Percentiles rank a stretch among this genome's conserved stretches.
These are phyloP conservation scores for Polychytrium aggregatum DNA, from an alignment of 192 early-diverging fungal genomes.

Conservation along the genomic window DNA sequence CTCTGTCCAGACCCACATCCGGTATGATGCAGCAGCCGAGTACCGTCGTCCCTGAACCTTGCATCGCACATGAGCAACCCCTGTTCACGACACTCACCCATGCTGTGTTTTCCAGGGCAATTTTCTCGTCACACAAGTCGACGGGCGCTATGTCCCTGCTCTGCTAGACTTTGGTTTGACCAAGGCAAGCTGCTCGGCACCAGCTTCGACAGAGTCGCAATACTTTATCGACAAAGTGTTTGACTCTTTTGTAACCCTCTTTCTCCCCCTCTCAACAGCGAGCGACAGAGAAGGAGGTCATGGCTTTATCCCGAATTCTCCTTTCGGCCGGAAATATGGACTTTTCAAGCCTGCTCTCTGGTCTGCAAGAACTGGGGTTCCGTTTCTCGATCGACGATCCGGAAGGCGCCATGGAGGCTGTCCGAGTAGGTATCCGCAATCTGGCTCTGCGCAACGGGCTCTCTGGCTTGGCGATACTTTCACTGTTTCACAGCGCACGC, in stretches of 20 bases:
- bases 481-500: no score
- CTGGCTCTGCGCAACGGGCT: not conserved
- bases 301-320: slow-evolving; percentile 14
- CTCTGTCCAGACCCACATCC: no score
- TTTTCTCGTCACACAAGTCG: slow-evolving; percentile 10
- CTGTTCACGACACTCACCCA: no score
- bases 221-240: no score
- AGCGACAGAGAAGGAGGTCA: slow-evolving; percentile 6
- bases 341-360: slow-evolving; percentile 12
- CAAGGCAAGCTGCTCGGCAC: no score
- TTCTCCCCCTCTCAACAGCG: no score
- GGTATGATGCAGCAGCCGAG: no score
- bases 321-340: slow-evolving; percentile 15
- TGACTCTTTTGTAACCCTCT: no score
- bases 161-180: slow-evolving; percentile 24
- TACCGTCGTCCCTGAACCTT: no score
- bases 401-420: slow-evolving; percentile 13
- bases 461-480: slow-evolving; percentile 10
- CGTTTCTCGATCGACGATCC: slow-evolving; percentile 9
- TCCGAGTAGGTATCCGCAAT: slow-evolving; percentile 5
- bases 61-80: no score
- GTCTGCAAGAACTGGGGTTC: slow-evolving; percentile 15
- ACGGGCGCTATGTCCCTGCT: not conserved
- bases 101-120: no score
- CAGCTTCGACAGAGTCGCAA: no score